Percentiles rank a stretch among this genome's conserved stretches.
These are phyloP conservation scores for Simplicillium sp. DNA, from an alignment of 2,329 filamentous ascomycete species.

Conservation along the genomic window DNA sequence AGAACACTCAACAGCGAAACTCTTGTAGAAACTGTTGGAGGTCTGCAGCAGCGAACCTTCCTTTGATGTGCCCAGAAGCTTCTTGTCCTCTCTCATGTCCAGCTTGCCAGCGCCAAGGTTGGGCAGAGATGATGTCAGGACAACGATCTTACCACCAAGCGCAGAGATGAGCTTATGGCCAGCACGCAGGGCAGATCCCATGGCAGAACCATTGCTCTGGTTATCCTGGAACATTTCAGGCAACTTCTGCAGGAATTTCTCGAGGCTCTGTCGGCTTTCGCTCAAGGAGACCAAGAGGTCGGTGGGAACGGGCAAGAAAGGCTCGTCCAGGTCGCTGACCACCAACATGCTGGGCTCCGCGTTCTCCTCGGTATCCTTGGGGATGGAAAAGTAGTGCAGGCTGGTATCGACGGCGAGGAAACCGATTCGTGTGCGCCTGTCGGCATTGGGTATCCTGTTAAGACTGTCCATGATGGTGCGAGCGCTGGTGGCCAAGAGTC, in stretches of 20 bases:
- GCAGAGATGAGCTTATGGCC: slow-evolving; percentile 94
- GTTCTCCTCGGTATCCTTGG: slow-evolving; percentile 76
- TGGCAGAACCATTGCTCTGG: slow-evolving; percentile 79
- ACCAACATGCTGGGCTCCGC: slow-evolving; percentile 86
- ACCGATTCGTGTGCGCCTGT: slow-evolving; percentile 81
- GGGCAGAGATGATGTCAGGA: slow-evolving; percentile 81
- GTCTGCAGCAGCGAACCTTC: slow-evolving; percentile 84
- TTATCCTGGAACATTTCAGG: slow-evolving; percentile 97
- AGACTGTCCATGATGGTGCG: slow-evolving; percentile 91
- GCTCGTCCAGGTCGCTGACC: slow-evolving; percentile 90
- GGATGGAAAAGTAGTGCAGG: slow-evolving; percentile 92
- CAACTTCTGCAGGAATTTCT: slow-evolving; percentile 81
- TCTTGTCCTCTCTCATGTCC: slow-evolving; percentile 93
- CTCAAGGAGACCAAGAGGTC: slow-evolving; percentile 84
- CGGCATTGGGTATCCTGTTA: slow-evolving; percentile 95
- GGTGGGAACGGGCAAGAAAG: slow-evolving; percentile 87
- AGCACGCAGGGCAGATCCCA: slow-evolving; percentile 86
- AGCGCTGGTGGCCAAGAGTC: slow-evolving; percentile 83
- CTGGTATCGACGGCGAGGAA: slow-evolving; percentile 94
- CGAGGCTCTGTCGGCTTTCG: slow-evolving; percentile 84
- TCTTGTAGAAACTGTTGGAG: slow-evolving; percentile 95
- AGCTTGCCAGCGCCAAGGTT: slow-evolving; percentile 85
- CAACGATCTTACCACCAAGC: slow-evolving; percentile 88
- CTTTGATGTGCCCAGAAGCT: slow-evolving; percentile 85
- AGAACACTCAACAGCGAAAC: slow-evolving; percentile 95